Conservation (phyloP, 345 rosid species). For the Adansonia digitata region DNA sequence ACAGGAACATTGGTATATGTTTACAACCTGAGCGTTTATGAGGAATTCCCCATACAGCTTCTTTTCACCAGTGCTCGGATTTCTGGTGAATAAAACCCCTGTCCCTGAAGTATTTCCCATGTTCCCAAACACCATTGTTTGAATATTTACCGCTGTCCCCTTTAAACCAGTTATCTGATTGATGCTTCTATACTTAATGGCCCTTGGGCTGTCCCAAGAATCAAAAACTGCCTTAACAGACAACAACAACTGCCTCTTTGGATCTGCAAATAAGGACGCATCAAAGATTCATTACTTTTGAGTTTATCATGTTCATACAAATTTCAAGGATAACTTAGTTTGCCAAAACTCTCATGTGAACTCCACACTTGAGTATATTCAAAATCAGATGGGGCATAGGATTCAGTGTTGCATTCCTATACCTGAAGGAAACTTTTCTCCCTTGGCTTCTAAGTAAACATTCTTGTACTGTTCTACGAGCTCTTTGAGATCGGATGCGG, state of each 20-base stretch:
- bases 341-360: not conserved
- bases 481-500: conserved; percentile 72
- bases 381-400: not conserved
- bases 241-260: conserved; percentile 59
- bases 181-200: conserved; percentile 76
- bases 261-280: conserved; percentile 41
- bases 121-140: conserved; percentile 93
- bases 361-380: not conserved
- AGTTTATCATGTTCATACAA: not conserved
- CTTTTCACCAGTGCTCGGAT: conserved; percentile 90
- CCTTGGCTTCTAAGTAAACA: conserved; percentile 57
- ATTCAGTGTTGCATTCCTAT: not conserved
- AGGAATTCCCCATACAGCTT: conserved; percentile 91
- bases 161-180: conserved; percentile 82
- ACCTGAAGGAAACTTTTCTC: conserved; percentile 87
- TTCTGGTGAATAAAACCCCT: conserved; percentile 89
- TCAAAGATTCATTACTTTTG: not conserved
- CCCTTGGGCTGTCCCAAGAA: conserved; percentile 92
- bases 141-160: conserved; percentile 93
- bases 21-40: conserved; percentile 82
- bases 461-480: conserved; percentile 80
- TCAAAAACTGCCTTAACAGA: conserved; percentile 80
- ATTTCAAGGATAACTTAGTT: not conserved
- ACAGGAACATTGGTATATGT: not conserved
- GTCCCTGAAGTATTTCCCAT: conserved; percentile 96